These are phyloP conservation scores for Cubamyces sp. DNA, from an alignment of 768 basidiomycete genomes.

Conservation along the genomic window DNA sequence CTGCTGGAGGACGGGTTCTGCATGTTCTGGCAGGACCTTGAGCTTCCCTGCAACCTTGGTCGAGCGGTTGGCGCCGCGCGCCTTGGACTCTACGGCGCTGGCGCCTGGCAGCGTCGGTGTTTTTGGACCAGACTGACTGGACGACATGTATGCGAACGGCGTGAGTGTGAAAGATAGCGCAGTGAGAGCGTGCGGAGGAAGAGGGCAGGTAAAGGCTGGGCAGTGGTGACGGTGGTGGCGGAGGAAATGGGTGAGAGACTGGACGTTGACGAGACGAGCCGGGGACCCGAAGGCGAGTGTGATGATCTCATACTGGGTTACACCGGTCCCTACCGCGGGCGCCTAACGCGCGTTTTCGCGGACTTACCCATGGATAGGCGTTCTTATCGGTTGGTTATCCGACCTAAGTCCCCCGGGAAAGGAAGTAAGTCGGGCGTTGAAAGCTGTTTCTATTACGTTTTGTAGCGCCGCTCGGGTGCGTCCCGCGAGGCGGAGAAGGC, in stretches of 20 bases:
- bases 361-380: neutral
- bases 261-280: neutral
- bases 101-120: constrained; percentile 1
- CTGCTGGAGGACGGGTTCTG: constrained; percentile 48
- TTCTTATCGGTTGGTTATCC: neutral
- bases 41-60: constrained; percentile 86
- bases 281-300: neutral
- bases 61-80: constrained; percentile 74
- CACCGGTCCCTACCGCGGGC: too few species aligned
- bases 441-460: constrained; percentile 5
- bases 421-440: neutral
- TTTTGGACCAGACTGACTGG: constrained; percentile 27
- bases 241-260: neutral
- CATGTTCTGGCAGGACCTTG: constrained; percentile 87
- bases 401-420: neutral
- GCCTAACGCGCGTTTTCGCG: neutral
- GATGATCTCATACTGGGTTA: constrained; percentile 19
- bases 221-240: neutral
- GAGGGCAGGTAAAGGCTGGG: neutral
- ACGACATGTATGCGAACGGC: constrained; percentile 19
- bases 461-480: neutral
- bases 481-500: neutral
- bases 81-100: constrained; percentile 50
- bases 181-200: neutral
- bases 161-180: neutral